Evolutionary conservation across 1,284 basidiomycete genomes (phyloP).

Genomic region (Xanthoconium separans): DNA sequence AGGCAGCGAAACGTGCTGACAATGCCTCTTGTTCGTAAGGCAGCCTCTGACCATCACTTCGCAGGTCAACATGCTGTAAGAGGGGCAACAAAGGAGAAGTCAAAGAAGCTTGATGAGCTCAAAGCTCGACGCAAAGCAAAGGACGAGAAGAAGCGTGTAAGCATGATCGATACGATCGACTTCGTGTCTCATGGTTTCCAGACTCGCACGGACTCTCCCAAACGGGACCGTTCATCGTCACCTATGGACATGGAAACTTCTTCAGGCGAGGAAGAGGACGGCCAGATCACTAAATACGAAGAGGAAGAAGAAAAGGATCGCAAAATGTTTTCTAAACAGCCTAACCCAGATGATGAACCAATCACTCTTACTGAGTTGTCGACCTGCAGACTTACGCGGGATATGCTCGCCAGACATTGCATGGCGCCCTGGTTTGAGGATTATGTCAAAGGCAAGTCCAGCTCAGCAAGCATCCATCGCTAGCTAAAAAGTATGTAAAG

Average conservation of each 20-base stretch:
- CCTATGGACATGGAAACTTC: slow-evolving; percentile 81
- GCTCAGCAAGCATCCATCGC: not conserved
- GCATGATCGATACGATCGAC: slow-evolving; percentile 18
- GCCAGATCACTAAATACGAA: slow-evolving; percentile 67
- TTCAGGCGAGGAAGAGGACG: slow-evolving; percentile 69
- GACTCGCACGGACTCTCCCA: slow-evolving; percentile 53
- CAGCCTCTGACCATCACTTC: slow-evolving; percentile 10
- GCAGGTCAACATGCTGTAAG: slow-evolving; percentile 73
- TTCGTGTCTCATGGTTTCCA: slow-evolving; percentile 23
- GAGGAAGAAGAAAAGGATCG: slow-evolving; percentile 67
- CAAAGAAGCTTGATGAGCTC: slow-evolving; percentile 76
- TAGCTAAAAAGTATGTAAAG: slow-evolving; percentile 39
- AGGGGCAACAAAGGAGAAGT: slow-evolving; percentile 83
- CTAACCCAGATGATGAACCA: slow-evolving; percentile 52
- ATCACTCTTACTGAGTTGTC: slow-evolving; percentile 56
- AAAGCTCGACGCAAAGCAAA: slow-evolving; percentile 81
- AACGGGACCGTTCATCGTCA: slow-evolving; percentile 66
- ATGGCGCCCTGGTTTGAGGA: slow-evolving; percentile 77
- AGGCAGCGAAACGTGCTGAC: slow-evolving; percentile 69
- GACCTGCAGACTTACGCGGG: slow-evolving; percentile 59
- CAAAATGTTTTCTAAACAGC: slow-evolving; percentile 47
- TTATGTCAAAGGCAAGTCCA: slow-evolving; percentile 63
- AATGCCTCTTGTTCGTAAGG: not conserved
- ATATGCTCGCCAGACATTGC: slow-evolving; percentile 61
- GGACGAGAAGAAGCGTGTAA: slow-evolving; percentile 71